Conservation (phyloP, 441 rosid species). For the Erodium trifolium region DNA sequence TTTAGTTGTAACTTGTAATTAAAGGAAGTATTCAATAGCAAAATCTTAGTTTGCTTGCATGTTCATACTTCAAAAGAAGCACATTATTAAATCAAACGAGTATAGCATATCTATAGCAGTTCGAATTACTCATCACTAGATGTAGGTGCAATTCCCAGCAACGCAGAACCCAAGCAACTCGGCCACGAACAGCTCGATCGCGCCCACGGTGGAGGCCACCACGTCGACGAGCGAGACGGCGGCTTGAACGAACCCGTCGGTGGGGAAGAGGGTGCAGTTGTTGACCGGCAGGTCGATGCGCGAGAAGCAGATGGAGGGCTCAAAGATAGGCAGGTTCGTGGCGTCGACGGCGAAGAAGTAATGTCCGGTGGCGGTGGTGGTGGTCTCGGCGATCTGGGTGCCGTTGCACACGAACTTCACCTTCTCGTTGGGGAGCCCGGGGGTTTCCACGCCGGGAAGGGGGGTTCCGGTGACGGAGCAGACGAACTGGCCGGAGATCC, state of each 20-base stretch:
- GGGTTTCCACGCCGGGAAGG: neutral
- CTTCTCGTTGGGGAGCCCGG: neutral
- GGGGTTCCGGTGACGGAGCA: neutral
- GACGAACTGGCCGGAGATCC: neutral
- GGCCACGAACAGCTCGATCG: neutral
- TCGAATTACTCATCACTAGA: neutral
- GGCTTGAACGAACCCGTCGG: neutral
- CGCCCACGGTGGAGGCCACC: neutral
- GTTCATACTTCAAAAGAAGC: too few species aligned
- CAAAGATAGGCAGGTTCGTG: neutral
- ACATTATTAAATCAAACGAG: too few species aligned
- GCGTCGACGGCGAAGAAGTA: neutral
- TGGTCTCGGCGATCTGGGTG: neutral
- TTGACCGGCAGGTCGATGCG: neutral
- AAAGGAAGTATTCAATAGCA: too few species aligned
- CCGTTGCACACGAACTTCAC: neutral
- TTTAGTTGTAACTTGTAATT: too few species aligned
- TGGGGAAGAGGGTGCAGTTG: neutral
- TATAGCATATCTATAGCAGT: too few species aligned
- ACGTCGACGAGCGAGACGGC: neutral
- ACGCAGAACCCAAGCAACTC: neutral
- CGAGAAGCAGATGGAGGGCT: neutral
- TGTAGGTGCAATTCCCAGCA: neutral
- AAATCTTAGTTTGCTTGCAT: too few species aligned
- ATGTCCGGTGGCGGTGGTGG: neutral